Conservation (phyloP, 768 basidiomycete genomes). For the Suillus fuscotomentosus region DNA sequence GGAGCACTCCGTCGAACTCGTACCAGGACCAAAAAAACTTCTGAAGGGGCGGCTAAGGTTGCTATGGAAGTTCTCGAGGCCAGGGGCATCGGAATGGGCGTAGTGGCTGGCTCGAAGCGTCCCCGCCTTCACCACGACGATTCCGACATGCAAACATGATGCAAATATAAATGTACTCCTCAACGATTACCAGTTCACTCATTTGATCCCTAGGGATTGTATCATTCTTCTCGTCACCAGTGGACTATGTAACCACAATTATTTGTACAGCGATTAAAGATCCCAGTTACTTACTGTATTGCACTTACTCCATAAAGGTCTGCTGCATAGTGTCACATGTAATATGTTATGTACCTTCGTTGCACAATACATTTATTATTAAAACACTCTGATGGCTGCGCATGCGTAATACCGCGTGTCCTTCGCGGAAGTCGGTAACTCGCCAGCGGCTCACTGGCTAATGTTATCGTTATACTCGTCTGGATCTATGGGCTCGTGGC, state of each 20-base stretch:
- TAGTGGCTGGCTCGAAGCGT: conserved; percentile 35
- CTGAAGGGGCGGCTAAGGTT: conserved; percentile 69
- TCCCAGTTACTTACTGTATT: conserved; percentile 28
- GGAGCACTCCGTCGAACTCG: conserved; percentile 81
- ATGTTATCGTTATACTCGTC: background rate
- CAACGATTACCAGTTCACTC: conserved; percentile 1
- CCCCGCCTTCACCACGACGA: conserved; percentile 55
- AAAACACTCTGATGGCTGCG: conserved; percentile 8
- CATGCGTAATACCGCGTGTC: conserved; percentile 4
- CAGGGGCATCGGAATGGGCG: conserved; percentile 63
- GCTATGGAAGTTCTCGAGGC: conserved; percentile 83
- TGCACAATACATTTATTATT: conserved; percentile 18
- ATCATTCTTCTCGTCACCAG: conserved; percentile 6
- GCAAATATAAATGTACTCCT: conserved; percentile 9
- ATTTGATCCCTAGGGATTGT: conserved; percentile 6
- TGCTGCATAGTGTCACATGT: conserved; percentile 37
- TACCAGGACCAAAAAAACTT: conserved; percentile 66
- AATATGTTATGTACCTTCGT: conserved; percentile 35
- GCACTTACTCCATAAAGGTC: conserved; percentile 27
- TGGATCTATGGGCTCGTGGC: background rate
- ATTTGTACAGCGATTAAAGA: conserved; percentile 27
- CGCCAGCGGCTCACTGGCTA: conserved; percentile 1
- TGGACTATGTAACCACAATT: conserved; percentile 21
- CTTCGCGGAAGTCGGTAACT: background rate
- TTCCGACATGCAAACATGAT: conserved; percentile 39